Evolutionary conservation across 2,329 filamentous ascomycete genomes (phyloP).

Genomic region (Fusarium nodosum): DNA sequence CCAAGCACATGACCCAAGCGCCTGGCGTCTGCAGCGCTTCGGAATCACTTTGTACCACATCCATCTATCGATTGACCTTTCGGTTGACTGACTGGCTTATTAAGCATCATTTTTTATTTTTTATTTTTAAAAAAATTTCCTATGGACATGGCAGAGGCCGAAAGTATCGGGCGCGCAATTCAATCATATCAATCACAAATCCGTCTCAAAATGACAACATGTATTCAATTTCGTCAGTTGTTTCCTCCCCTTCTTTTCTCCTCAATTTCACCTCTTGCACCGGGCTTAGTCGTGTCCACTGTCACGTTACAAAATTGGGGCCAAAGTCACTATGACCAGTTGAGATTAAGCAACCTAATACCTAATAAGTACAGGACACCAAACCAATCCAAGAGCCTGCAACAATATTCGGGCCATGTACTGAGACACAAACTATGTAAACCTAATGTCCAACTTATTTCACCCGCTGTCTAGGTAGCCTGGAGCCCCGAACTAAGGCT

Average conservation of each 20-base stretch:
- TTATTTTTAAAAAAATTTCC: too few species aligned
- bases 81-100: not conserved
- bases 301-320: not conserved
- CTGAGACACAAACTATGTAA: not conserved
- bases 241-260: conserved; percentile 19
- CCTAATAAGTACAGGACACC: not conserved
- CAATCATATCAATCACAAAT: not conserved
- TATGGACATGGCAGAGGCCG: not conserved
- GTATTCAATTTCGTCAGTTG: not conserved
- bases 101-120: not conserved
- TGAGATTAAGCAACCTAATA: not conserved
- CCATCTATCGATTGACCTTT: not conserved
- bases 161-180: conserved; percentile 3
- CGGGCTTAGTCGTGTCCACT: conserved; percentile 2
- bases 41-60: not conserved
- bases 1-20: conserved; percentile 15
- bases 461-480: not conserved
- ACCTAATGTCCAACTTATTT: not conserved
- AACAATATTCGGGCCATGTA: not conserved
- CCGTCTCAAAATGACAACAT: not conserved
- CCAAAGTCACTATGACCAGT: conserved; percentile 8
- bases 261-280: conserved; percentile 11
- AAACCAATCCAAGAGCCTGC: not conserved
- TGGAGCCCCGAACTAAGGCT: not conserved
- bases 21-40: conserved; percentile 41